Evolutionary conservation across 73 alveolate species (phyloP), one percentile per base, ranked within the genome.

Genomic region (Symbiodinium pilosum): DNA sequence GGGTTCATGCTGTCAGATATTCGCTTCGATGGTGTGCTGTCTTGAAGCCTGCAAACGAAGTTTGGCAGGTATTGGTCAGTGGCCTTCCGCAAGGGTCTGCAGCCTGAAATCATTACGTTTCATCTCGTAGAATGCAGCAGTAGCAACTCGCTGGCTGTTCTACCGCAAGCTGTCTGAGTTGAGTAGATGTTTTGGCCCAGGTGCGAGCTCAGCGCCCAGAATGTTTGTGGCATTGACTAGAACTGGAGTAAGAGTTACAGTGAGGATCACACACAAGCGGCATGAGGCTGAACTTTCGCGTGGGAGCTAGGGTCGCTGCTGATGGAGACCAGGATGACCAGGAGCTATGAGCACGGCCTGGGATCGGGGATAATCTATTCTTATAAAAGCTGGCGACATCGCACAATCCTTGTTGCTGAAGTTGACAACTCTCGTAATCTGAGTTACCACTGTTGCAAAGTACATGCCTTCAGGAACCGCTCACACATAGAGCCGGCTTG

Each of bases 201-300:
- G 81, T 64, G 81, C 81, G 81, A 64, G 81, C 81, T 28, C 39
- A 5, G 81, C 81, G 24, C 81, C 30, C 81, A 64, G n/a, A n/a
- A n/a, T n/a, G n/a, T n/a, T n/a, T n/a, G n/a, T n/a, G n/a, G n/a
- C n/a, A n/a, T n/a, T n/a, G n/a, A n/a, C n/a, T n/a, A n/a, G n/a
- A n/a, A n/a, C n/a, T n/a, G n/a, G n/a, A n/a, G n/a, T n/a, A n/a
- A n/a, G n/a, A n/a, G n/a, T n/a, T n/a, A n/a, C n/a, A n/a, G n/a
- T n/a, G n/a, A n/a, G n/a, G n/a, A n/a, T n/a, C n/a, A n/a, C n/a
- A n/a, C n/a, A n/a, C n/a, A n/a, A n/a, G n/a, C n/a, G n/a, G n/a
- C 43, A n/a, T 26, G 88, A 91, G 97, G 97, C 51, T 91, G 43
- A 68, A 88, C 88, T 91, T 91, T 44, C 97, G 97, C 2, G 97